Base-by-base conservation (phyloP, 2,329 filamentous ascomycete genomes). In the Annulohypoxylon truncatum region DNA sequence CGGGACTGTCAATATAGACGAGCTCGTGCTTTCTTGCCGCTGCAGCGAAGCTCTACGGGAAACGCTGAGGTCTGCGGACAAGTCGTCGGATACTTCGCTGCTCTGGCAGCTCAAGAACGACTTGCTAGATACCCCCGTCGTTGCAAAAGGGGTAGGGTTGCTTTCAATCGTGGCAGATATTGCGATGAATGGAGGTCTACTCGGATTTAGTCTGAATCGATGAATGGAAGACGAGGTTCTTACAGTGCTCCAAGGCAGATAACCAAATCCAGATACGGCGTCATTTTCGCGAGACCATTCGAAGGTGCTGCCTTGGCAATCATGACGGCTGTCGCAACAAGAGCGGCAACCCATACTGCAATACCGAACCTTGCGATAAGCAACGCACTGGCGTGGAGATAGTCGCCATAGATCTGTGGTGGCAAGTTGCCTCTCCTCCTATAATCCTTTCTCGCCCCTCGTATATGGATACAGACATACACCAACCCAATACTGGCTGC, bases 231-330 rank as follows among this genome's bases (percentile, higher is more conserved):
- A 3, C 13, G 12, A 31, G 6, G 15, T 26, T 71, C 71, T 70
- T 73, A 79, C 77, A 79, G 64, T 5, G 75, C 75, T 44, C 73
- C 68, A 9, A 70, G 64, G 29, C 76, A 77, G n/a, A 77, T 46
- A n/a, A 76, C 38, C 28, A 78, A 48, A 50, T 77, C 69, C 12
- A 79, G 56, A 54, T 76, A 75, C 4, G 76, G 73, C 26, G 74
- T 68, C 66, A 59, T 78, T 70, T 51, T 77, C 67, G 20, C 24
- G 61, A 72, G 64, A 1, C 70, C 72, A 4, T 55, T 53, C 6
- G 63, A 54, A 4, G 48, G 68, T 2, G 53, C 42, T 4, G 62
- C 61, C 46, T 67, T 73, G 6, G 72, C 68, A 10, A 77, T 73
- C 61, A 75, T 64, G 15, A 78, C 63, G 9, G 71, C 67, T 1